Evolutionary conservation across 2,329 filamentous ascomycete genomes (phyloP).

Genomic region (Penicillium sp.): DNA sequence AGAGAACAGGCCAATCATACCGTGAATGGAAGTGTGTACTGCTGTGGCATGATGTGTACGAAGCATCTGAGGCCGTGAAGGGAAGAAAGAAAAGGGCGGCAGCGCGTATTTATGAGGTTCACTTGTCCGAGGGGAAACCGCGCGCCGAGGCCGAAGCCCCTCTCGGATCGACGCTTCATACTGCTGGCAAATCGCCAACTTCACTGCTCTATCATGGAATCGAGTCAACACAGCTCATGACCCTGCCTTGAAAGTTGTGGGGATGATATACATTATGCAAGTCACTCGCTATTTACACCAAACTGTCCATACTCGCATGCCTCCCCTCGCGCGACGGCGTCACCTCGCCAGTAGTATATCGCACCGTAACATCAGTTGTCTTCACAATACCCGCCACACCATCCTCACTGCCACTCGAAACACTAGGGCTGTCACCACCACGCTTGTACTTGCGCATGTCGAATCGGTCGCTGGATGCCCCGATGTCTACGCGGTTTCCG

Average conservation of each 20-base stretch:
- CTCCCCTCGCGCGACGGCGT: constrained; percentile 9
- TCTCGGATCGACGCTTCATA: too few relatives aligned
- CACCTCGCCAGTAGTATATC: constrained; percentile 11
- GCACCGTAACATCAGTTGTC: constrained; percentile 21
- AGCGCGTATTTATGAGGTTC: too few relatives aligned
- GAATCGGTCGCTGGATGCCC: constrained; percentile 2
- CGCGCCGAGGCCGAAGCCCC: too few relatives aligned
- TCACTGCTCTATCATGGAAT: too few relatives aligned
- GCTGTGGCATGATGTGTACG: constrained; percentile 30
- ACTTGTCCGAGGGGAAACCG: too few relatives aligned
- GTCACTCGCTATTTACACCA: too few relatives aligned
- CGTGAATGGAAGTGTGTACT: constrained; percentile 41
- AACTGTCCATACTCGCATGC: constrained; percentile 17
- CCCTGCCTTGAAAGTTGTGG: too few relatives aligned
- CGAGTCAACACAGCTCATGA: too few relatives aligned
- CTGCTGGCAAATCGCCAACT: too few relatives aligned
- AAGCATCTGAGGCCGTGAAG: not conserved
- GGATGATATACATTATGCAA: too few relatives aligned
- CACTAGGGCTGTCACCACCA: constrained; percentile 12
- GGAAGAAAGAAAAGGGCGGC: not conserved
- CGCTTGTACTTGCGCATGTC: constrained; percentile 23
- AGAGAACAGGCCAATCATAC: constrained; percentile 21
- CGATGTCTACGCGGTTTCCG: constrained; percentile 6
- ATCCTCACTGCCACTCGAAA: constrained; percentile 17
- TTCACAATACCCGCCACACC: constrained; percentile 17